Evolutionary conservation across 2,329 filamentous ascomycete genomes (phyloP), one percentile per base, ranked within the genome.

Genomic region (Trichoderma cornu-damae): DNA sequence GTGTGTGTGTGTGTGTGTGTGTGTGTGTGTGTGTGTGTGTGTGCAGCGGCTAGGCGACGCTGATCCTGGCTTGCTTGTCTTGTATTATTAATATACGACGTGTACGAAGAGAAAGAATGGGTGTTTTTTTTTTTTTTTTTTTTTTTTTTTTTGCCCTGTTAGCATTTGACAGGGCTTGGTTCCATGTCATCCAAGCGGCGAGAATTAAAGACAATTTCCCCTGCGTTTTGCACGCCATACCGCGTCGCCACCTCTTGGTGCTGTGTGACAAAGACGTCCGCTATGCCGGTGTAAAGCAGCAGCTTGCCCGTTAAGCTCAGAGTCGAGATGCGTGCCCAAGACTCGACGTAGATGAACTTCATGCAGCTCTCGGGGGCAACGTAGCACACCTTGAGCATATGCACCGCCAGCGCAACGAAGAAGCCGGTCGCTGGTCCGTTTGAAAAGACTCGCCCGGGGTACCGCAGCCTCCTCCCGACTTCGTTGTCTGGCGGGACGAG

Each of bases 341-440:
- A 94, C 77, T 99, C 94, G 26, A 96, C 82, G 69, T 94, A 99
- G 12, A 97, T 77, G 8, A 88, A 86, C 61, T 84, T 83, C 75
- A 93, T 86, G 61, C 80, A 80, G 26, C 77, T 73, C 18, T 75
- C 69, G 0, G 78, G 78, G 24, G 75, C 73, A 5, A 77, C 8
- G 53, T 64, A 73, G 32, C 77, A 63, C 9, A 82, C 60, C 65
- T 79, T 82, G 47, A 84, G 65, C 0, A 75, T 1, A 37, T 79
- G 75, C 0, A 77, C 79, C 0, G 75, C 74, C 2, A 82, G 52
- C 2, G 78, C 80, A 47, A 96, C 77, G 34, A 96, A 86, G 60
- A 96, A 90, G 1, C 87, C 90, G 0, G 90, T 96, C 0, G 88
- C 93, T 0, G 93, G 93, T 0, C 93, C 93, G 67, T 97, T 96